phyloP scores from a whole-genome alignment of 306 rosid genomes.

The Mimosa pudica region DNA sequence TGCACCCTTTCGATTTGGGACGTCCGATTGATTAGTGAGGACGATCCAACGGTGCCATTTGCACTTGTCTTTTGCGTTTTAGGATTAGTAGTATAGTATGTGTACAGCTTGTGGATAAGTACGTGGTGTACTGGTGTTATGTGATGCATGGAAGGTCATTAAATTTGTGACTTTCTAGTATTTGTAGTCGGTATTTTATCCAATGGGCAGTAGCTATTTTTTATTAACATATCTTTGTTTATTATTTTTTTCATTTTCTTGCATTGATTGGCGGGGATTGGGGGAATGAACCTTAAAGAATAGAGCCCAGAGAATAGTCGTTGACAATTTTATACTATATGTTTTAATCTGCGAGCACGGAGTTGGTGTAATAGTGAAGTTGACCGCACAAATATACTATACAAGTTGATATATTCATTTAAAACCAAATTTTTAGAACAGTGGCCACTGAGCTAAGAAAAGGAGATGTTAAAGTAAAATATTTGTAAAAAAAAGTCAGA shows the following conservation, averaged over 20 bases:
- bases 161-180: constrained; percentile 14
- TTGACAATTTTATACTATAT: neutral
- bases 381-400: neutral
- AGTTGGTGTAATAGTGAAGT: neutral
- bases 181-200: constrained; percentile 8
- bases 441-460: neutral
- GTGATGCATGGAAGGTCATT: constrained; percentile 20
- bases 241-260: neutral
- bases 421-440: neutral
- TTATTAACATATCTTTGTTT: neutral
- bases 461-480: neutral
- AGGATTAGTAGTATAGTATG: constrained; percentile 27
- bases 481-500: neutral
- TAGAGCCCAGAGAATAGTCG: neutral
- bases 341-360: neutral
- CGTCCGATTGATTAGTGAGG: neutral
- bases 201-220: neutral
- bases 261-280: neutral
- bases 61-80: neutral
- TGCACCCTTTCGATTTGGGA: constrained; percentile 8
- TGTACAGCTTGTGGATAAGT: constrained; percentile 39
- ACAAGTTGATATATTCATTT: neutral
- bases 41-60: constrained; percentile 36
- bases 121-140: constrained; percentile 13
- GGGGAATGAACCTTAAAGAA: neutral